These are phyloP conservation scores for Ambrosia hybrid DNA, from an alignment of 140 eudicot genomes.

Conservation along the genomic window DNA sequence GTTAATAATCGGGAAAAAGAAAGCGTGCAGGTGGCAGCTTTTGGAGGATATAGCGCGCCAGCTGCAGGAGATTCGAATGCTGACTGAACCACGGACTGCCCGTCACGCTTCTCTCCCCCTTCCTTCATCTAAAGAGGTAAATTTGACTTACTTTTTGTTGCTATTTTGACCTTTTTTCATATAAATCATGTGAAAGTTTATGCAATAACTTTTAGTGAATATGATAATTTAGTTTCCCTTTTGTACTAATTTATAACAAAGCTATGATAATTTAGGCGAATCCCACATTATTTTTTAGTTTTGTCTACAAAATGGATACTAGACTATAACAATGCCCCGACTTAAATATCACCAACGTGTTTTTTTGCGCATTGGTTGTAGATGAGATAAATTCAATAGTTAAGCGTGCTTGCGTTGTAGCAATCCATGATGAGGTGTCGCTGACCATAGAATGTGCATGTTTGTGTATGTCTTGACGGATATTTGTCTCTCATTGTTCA, in stretches of 20 bases:
- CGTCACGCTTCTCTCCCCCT: conserved; percentile 82
- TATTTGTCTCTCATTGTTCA: background rate
- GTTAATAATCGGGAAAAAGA: conserved; percentile 64
- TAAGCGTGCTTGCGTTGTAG: too few species aligned
- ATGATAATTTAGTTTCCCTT: background rate
- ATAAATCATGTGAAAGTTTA: background rate
- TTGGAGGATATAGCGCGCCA: conserved; percentile 79
- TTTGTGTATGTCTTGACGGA: background rate
- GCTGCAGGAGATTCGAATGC: conserved; percentile 69
- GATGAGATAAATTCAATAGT: too few species aligned
- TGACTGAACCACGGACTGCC: conserved; percentile 55
- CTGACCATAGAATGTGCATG: background rate
- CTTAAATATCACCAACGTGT: too few species aligned
- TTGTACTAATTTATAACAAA: background rate
- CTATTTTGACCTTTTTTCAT: conserved; percentile 3
- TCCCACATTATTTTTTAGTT: background rate
- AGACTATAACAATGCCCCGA: too few species aligned
- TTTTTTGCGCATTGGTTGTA: too few species aligned
- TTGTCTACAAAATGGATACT: too few species aligned
- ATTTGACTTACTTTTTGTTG: background rate
- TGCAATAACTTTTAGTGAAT: background rate
- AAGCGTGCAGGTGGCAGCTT: conserved; percentile 67
- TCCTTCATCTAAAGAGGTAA: conserved; percentile 62
- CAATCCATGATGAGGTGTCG: background rate
- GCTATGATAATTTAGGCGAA: background rate